phyloP scores from a whole-genome alignment of 179 eudicot species.

The Spergularia azorica region DNA sequence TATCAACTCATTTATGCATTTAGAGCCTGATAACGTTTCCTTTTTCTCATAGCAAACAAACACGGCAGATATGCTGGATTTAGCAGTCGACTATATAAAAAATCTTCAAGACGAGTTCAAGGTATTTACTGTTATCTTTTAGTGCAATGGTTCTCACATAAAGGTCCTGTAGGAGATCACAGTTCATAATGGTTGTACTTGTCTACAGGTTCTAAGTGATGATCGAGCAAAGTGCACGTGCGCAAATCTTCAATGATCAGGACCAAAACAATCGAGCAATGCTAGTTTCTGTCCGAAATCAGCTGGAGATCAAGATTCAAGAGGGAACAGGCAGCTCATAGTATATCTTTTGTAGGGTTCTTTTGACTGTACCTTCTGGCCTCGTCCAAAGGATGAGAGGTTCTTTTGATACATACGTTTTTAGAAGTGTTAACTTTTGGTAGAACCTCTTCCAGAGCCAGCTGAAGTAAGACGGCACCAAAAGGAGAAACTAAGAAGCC shows the following conservation, averaged over 20 bases:
- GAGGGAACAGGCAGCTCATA: neutral
- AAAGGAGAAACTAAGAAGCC: neutral
- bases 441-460: too few species aligned
- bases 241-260: conserved; percentile 21
- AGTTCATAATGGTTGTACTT: neutral
- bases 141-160: too few species aligned
- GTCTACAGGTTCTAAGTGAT: conserved; percentile 51
- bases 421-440: too few species aligned
- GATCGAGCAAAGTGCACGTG: conserved; percentile 68
- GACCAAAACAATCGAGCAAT: neutral
- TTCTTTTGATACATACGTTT: too few species aligned
- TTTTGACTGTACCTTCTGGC: conserved; percentile 8
- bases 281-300: neutral
- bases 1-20: neutral
- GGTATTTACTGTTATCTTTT: conserved; percentile 35
- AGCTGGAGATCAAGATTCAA: neutral
- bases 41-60: conserved; percentile 68
- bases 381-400: conserved; percentile 31
- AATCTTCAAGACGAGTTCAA: conserved; percentile 69
- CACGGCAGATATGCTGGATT: conserved; percentile 89
- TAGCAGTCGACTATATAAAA: conserved; percentile 89
- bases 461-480: neutral
- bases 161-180: neutral
- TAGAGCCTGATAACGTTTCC: conserved; percentile 6
- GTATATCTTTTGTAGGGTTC: conserved; percentile 13